These are phyloP conservation scores for Laburnicola sp. DNA, from an alignment of 2,329 filamentous ascomycete species.

Conservation along the genomic window DNA sequence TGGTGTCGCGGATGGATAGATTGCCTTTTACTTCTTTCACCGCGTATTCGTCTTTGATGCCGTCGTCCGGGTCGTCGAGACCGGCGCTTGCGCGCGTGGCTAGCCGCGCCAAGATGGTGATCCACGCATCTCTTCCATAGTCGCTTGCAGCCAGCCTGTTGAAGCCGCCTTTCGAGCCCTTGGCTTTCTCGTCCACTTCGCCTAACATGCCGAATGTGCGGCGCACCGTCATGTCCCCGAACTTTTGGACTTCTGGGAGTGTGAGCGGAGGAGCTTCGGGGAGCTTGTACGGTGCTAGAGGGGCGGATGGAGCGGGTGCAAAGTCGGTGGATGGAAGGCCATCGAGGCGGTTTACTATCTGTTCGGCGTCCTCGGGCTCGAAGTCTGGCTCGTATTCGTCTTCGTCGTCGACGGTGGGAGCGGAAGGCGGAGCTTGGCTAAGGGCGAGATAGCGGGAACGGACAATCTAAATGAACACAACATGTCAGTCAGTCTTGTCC, in stretches of 20 bases:
- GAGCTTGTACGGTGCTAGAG: slow-evolving; percentile 74
- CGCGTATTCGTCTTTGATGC: slow-evolving; percentile 61
- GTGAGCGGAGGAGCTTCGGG: slow-evolving; percentile 75
- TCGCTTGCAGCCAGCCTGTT: slow-evolving; percentile 81
- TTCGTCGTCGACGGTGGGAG: slow-evolving; percentile 67
- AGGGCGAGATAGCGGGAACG: slow-evolving; percentile 48
- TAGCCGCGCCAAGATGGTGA: slow-evolving; percentile 81
- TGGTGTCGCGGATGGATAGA: slow-evolving; percentile 64
- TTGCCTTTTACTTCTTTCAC: slow-evolving; percentile 31
- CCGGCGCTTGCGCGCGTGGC: slow-evolving; percentile 77
- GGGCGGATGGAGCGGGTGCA: slow-evolving; percentile 42
- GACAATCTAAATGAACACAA: slow-evolving; percentile 38
- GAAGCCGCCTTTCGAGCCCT: slow-evolving; percentile 67
- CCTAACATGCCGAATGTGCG: slow-evolving; percentile 79
- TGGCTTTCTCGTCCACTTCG: slow-evolving; percentile 68
- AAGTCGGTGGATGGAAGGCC: slow-evolving; percentile 63
- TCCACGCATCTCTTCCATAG: slow-evolving; percentile 86
- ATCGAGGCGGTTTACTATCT: slow-evolving; percentile 77
- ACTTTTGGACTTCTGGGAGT: slow-evolving; percentile 69
- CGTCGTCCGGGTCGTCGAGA: slow-evolving; percentile 69
- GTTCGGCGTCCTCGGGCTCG: slow-evolving; percentile 74
- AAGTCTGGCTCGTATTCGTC: slow-evolving; percentile 94
- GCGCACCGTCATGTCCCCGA: slow-evolving; percentile 72
- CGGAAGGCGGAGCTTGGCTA: slow-evolving; percentile 34
- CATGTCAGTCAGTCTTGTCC: slow-evolving; percentile 20